A percentile compares a stretch with the other conserved stretches of the same genome.
Conservation (phyloP, 2,329 filamentous ascomycete genomes). For the Teratosphaeria pseudoeucalypti region DNA sequence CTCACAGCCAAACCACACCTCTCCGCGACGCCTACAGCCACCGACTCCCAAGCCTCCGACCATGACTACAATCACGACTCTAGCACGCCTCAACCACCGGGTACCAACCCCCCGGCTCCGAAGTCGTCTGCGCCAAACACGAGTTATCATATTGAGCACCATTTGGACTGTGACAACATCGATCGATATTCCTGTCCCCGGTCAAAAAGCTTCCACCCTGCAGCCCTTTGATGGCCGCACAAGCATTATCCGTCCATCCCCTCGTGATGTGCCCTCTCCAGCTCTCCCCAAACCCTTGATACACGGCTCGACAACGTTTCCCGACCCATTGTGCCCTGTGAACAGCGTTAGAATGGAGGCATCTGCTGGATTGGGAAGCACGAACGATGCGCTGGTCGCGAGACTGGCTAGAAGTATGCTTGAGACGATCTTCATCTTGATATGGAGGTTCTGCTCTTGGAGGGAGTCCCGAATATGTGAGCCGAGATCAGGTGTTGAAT, state of each 20-base stretch:
- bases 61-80: too few species aligned
- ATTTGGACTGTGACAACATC: background rate
- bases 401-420: too few species aligned
- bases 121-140: background rate
- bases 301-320: background rate
- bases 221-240: background rate
- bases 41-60: too few species aligned
- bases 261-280: background rate
- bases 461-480: too few species aligned
- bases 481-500: too few species aligned
- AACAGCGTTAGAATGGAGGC: too few species aligned
- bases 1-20: too few species aligned
- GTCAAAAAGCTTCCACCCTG: background rate
- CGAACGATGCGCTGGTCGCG: too few species aligned
- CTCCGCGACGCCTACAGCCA: too few species aligned
- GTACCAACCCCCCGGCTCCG: background rate
- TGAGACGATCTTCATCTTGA: too few species aligned
- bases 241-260: background rate
- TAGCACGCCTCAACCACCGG: background rate
- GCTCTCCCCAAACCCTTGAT: background rate
- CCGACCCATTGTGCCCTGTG: background rate
- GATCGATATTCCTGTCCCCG: background rate
- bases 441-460: too few species aligned
- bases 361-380: too few species aligned
- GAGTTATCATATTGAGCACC: background rate